Conservation (phyloP, 2,329 filamentous ascomycete species). For the Eutypella sp. region DNA sequence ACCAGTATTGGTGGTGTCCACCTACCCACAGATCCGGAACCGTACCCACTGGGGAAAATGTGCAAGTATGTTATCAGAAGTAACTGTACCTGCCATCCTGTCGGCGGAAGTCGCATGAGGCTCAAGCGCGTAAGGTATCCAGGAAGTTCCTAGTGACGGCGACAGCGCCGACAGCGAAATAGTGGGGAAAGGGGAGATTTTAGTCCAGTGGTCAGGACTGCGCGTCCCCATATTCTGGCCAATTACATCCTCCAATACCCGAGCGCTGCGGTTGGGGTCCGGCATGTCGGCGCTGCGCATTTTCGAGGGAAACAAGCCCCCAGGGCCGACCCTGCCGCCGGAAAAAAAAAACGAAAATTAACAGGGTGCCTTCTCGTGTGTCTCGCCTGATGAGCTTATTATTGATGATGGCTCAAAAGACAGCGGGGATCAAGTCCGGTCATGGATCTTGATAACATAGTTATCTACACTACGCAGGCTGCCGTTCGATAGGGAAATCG, state of each 20-base stretch:
- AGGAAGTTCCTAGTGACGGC: not conserved
- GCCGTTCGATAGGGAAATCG: slow-evolving; percentile 29
- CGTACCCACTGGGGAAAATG: no score
- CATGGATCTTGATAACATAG: slow-evolving; percentile 20
- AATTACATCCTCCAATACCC: slow-evolving; percentile 21
- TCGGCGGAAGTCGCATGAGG: not conserved
- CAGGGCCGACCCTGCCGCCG: slow-evolving; percentile 5
- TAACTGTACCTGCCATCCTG: not conserved
- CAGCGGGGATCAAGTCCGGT: slow-evolving; percentile 5
- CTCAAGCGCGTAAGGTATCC: not conserved
- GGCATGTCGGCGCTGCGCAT: slow-evolving; percentile 10
- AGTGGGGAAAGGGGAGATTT: not conserved
- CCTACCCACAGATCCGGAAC: not conserved
- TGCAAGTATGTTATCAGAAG: no score
- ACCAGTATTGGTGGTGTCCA: not conserved
- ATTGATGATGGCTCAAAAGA: slow-evolving; percentile 20
- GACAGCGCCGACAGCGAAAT: not conserved
- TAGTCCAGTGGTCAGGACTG: slow-evolving; percentile 8
- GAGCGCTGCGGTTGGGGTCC: slow-evolving; percentile 16
- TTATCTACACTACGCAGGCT: slow-evolving; percentile 36
- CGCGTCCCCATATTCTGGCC: slow-evolving; percentile 7
- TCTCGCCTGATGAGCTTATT: slow-evolving; percentile 26
- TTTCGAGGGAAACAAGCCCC: slow-evolving; percentile 7
- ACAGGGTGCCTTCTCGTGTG: slow-evolving; percentile 16
- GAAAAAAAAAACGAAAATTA: slow-evolving; percentile 9